Conservation (phyloP, 2,329 filamentous ascomycete genomes). For the Fusarium paranaense region DNA sequence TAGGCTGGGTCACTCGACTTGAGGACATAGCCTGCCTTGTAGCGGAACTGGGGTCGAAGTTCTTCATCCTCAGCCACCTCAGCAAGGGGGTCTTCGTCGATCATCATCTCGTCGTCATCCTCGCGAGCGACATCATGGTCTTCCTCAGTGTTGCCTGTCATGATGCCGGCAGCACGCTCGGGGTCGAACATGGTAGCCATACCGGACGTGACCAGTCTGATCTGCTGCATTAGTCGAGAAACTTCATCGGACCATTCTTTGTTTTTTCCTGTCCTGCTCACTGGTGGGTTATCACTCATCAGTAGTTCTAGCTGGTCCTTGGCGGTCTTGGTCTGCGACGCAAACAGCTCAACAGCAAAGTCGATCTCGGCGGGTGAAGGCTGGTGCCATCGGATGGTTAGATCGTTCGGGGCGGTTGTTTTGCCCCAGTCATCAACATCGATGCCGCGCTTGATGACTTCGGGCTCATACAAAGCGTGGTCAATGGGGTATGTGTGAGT, state of each 20-base stretch:
- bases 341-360: constrained; percentile 91
- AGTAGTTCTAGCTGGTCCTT: constrained; percentile 80
- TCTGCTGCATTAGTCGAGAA: constrained; percentile 86
- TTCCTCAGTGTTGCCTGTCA: constrained; percentile 58
- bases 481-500: constrained; percentile 95
- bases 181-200: constrained; percentile 91
- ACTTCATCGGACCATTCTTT: constrained; percentile 99
- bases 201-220: constrained; percentile 90
- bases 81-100: constrained; percentile 66
- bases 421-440: constrained; percentile 87
- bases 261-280: constrained; percentile 93
- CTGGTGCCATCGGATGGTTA: constrained; percentile 92
- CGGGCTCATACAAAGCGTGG: constrained; percentile 87
- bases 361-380: constrained; percentile 83
- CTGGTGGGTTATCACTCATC: constrained; percentile 82
- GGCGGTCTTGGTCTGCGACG: constrained; percentile 83
- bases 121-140: constrained; percentile 62
- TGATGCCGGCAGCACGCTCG: constrained; percentile 70
- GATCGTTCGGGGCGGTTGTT: constrained; percentile 76
- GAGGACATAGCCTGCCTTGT: constrained; percentile 88
- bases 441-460: constrained; percentile 76
- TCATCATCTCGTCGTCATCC: constrained; percentile 60
- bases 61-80: constrained; percentile 83
- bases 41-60: constrained; percentile 86
- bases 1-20: constrained; percentile 69